Base-by-base conservation (phyloP, 2,329 filamentous ascomycete species). In the Ustulina deusta region DNA sequence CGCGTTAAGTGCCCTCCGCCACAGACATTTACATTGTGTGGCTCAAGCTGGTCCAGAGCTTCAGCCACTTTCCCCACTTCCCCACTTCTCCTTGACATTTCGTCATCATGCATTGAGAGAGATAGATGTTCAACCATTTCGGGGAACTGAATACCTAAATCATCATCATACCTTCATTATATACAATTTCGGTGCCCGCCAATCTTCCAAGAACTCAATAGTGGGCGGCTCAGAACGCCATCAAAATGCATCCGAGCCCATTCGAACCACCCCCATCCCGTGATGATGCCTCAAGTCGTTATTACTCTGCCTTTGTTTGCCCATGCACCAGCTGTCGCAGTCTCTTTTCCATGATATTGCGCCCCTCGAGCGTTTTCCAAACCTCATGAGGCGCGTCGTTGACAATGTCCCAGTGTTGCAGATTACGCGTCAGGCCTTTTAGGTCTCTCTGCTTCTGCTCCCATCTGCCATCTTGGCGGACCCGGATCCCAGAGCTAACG, bases 391-490 rank as follows among this genome's bases (percentile, higher is more conserved):
- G 92, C 2, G 94, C 94, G 69, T 90, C 87, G 65, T 92, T 88
- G 11, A 97, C 93, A 60, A 97, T 87, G 78, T 97, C 93, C 94
- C 95, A 99, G 44, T 87, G 84, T 65, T 92, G 79, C 59, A 98
- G 82, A 55, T 94, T 93, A 60, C 90, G 85, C 0, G 95, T 97
- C 72, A 98, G 83, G 66, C 86, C 88, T 7, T 90, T 94, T 69
- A 97, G 81, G 75, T 97, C 94, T 73, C 92, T 86, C 83, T 99
- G 96, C 79, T 93, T 94, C 71, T 87, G 83, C 78, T 92, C 90
- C 96, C 96, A 99, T 63, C 88, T 85, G 54, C 83, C 82, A 77
- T 92, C 90, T 56, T 80, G 84, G 65, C 88, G 86, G 62, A 93
- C 84, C 73, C 91, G 85, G 64, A 90, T 84, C 0, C 93, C 95